phyloP scores from a whole-genome alignment of 176 grass and related monocot genomes.

The Cenchrus fungigraminus region DNA sequence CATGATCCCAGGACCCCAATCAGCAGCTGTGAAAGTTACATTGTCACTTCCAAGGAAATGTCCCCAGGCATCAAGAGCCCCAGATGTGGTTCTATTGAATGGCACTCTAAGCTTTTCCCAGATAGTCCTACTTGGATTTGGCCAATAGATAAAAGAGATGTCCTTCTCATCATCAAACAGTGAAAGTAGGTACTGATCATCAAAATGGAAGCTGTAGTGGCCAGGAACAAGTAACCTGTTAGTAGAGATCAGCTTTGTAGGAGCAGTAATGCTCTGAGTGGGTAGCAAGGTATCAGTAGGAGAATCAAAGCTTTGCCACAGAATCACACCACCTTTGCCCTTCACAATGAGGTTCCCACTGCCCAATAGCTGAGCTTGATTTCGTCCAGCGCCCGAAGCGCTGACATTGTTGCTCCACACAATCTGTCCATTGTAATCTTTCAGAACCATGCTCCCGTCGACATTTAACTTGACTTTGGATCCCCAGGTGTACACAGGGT shows the following conservation, averaged over 20 bases:
- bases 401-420: constrained; percentile 46
- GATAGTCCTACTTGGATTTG: constrained; percentile 27
- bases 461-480: constrained; percentile 35
- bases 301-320: constrained; percentile 57
- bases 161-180: constrained; percentile 49
- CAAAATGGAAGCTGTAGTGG: constrained; percentile 51
- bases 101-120: constrained; percentile 34
- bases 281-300: constrained; percentile 55
- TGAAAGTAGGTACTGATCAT: constrained; percentile 49
- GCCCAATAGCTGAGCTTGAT: constrained; percentile 25
- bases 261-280: constrained; percentile 39
- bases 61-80: constrained; percentile 33
- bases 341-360: constrained; percentile 45
- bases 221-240: constrained; percentile 47
- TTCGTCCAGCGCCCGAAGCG: neutral
- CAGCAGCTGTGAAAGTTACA: constrained; percentile 36
- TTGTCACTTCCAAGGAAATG: constrained; percentile 46
- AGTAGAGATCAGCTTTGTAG: constrained; percentile 40
- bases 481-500: constrained; percentile 40
- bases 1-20: constrained; percentile 39
- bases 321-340: constrained; percentile 1
- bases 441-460: constrained; percentile 37
- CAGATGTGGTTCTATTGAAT: constrained; percentile 31
- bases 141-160: constrained; percentile 56
- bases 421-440: constrained; percentile 34